These are phyloP conservation scores for Ceriops tagal DNA, from an alignment of 345 rosid species.

Conservation along the genomic window DNA sequence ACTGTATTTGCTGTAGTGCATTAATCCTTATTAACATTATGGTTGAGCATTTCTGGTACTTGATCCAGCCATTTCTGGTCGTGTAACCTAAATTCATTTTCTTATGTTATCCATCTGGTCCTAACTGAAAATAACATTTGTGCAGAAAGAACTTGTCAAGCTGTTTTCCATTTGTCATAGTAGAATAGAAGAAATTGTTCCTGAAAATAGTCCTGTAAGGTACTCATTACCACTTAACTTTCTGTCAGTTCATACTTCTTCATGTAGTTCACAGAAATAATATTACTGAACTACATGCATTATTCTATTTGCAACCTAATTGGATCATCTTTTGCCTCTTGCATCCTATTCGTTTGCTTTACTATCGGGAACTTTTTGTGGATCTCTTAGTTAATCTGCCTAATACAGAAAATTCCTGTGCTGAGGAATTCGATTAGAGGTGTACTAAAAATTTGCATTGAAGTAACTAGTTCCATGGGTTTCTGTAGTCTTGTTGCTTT, in stretches of 20 bases:
- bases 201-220: slow-evolving; percentile 55
- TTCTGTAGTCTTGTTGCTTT: slow-evolving; percentile 70
- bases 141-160: slow-evolving; percentile 67
- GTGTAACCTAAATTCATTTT: too few species aligned
- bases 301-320: neutral
- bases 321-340: neutral
- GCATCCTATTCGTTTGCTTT: neutral
- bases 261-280: neutral
- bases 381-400: neutral
- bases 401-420: neutral
- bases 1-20: too few species aligned
- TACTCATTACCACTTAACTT: slow-evolving; percentile 22
- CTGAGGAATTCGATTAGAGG: neutral
- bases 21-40: too few species aligned
- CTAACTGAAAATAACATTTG: slow-evolving; percentile 8
- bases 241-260: slow-evolving; percentile 6
- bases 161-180: slow-evolving; percentile 74
- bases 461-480: neutral
- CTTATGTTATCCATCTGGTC: neutral
- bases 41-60: too few species aligned
- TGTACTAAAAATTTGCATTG: neutral
- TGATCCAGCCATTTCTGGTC: too few species aligned
- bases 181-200: slow-evolving; percentile 69
- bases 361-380: too few species aligned
- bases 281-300: neutral